A percentile compares a stretch with the other conserved stretches of the same genome.
These are phyloP conservation scores for Trematosphaeria pertusa DNA, from an alignment of 2,329 filamentous ascomycete species.

Conservation along the genomic window DNA sequence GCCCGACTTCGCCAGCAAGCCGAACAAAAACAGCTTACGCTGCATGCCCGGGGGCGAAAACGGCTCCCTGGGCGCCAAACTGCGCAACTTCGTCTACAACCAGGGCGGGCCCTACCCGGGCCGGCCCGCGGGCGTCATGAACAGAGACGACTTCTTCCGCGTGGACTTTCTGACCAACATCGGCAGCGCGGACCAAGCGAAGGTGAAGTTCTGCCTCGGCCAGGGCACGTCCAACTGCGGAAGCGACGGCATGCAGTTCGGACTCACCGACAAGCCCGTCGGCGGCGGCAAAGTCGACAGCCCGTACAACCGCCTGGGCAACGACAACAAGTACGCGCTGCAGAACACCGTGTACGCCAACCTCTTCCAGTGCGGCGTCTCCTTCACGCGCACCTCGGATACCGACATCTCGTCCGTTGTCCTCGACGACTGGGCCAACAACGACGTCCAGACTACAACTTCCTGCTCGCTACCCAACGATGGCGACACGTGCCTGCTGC, in stretches of 20 bases:
- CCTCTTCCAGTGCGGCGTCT: constrained; percentile 16
- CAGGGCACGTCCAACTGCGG: constrained; percentile 5
- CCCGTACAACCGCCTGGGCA: constrained; percentile 6
- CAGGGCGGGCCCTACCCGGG: background rate
- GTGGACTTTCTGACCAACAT: constrained; percentile 11
- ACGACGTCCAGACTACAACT: background rate
- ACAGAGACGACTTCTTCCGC: constrained; percentile 8
- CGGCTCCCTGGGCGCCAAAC: constrained; percentile 7
- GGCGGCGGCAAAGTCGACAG: constrained; percentile 13
- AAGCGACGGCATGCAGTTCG: constrained; percentile 14
- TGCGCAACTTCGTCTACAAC: too few relatives aligned
- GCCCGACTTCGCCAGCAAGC: constrained; percentile 1
- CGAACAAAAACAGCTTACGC: constrained; percentile 12
- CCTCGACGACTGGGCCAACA: constrained; percentile 10
- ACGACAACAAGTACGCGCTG: constrained; percentile 17
- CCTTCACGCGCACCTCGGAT: constrained; percentile 11
- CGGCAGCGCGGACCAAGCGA: constrained; percentile 12
- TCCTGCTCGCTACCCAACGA: constrained; percentile 3
- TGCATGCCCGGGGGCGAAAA: constrained; percentile 13
- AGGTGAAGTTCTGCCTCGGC: constrained; percentile 12
- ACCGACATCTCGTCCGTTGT: constrained; percentile 4
- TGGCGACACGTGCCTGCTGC: constrained; percentile 5
- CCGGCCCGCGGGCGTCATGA: background rate
- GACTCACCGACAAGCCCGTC: constrained; percentile 5
- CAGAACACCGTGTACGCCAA: constrained; percentile 10